Conservation (phyloP, 495 filamentous ascomycete species). For the Durotheca rogersii region DNA sequence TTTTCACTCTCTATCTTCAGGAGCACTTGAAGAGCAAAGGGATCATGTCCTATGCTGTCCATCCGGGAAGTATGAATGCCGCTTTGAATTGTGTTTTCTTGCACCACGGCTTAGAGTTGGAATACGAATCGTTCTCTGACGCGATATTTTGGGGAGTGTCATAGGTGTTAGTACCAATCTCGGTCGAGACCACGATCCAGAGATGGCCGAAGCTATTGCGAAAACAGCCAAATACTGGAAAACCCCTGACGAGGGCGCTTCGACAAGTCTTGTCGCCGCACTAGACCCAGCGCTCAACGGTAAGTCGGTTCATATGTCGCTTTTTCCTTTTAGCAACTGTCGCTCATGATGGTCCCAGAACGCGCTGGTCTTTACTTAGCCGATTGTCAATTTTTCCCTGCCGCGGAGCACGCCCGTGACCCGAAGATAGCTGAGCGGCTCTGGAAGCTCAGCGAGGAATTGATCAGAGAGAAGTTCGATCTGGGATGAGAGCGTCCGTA, state of each 20-base stretch:
- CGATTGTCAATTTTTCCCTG: conserved; percentile 42
- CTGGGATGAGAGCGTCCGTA: conserved; percentile 5
- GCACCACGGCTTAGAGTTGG: too few relatives aligned
- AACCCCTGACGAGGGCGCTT: conserved; percentile 52
- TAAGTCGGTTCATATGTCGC: conserved; percentile 22
- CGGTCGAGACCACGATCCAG: conserved; percentile 42
- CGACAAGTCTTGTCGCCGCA: conserved; percentile 59
- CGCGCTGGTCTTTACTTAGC: conserved; percentile 40
- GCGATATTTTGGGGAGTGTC: too few relatives aligned
- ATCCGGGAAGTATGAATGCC: conserved; percentile 48
- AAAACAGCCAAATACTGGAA: conserved; percentile 50
- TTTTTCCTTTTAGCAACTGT: conserved; percentile 4
- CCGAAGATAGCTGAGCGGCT: conserved; percentile 23
- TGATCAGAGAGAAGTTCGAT: conserved; percentile 34
- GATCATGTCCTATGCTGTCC: conserved; percentile 45
- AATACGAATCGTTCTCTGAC: too few relatives aligned
- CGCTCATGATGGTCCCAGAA: conserved; percentile 30
- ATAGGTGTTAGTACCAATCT: conserved; percentile 35
- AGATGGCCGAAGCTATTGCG: conserved; percentile 40
- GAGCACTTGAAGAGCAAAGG: conserved; percentile 35
- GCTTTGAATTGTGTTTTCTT: background rate
- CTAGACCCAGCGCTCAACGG: conserved; percentile 54
- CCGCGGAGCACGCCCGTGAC: conserved; percentile 24
- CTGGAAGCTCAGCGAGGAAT: conserved; percentile 36
- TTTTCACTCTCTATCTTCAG: conserved; percentile 55